Evolutionary conservation across 805 yeast genomes (phyloP), one percentile per base, ranked within the genome.

Genomic region (Cyberlindnera nakhonratchasimensis): DNA sequence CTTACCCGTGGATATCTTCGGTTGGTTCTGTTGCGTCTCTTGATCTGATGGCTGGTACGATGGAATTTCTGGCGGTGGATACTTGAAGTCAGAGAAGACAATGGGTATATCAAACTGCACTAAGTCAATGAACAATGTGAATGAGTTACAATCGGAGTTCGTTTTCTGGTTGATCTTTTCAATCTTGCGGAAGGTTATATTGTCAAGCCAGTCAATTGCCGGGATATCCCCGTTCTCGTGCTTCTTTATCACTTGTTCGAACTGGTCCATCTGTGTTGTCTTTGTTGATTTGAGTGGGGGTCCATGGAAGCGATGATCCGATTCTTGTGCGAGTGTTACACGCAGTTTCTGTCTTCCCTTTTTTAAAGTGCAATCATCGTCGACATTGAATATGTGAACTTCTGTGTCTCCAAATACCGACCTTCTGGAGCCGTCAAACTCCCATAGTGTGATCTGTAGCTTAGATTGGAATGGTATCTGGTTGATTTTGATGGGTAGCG

Each of bases 151-250:
- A 12, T 62, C 58, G 1, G 57, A 51, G 36, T 51, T 52, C 11
- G 47, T 46, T 21, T 50, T 46, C 36, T 53, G 53, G 29, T 49
- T 52, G 9, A 43, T 43, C 37, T 55, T 52, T 20, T 61, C 64
- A 32, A 82, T 70, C 45, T 69, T 67, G 11, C 86, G 69, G 47
- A 80, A 69, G 1, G 83, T 75, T 43, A 85, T 52, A 34, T 75
- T 70, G 55, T 88, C 96, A 9, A 89, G 67, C 97, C 97, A 90
- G 37, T 74, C 77, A 1, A 77, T 61, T 6, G 74, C 62, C 5
- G 73, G 64, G 20, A 78, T 66, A 20, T 85, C 90, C 1, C 89
- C 89, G 46, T 74, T 71, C 54, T 83, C 89, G 54, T 80, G 85
- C 37, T 63, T 65, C 48, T 83, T 80, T 31, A 85, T 66, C 37